These are phyloP conservation scores for Epichloe hybrida DNA, from an alignment of 2,329 filamentous ascomycete species.

Conservation along the genomic window DNA sequence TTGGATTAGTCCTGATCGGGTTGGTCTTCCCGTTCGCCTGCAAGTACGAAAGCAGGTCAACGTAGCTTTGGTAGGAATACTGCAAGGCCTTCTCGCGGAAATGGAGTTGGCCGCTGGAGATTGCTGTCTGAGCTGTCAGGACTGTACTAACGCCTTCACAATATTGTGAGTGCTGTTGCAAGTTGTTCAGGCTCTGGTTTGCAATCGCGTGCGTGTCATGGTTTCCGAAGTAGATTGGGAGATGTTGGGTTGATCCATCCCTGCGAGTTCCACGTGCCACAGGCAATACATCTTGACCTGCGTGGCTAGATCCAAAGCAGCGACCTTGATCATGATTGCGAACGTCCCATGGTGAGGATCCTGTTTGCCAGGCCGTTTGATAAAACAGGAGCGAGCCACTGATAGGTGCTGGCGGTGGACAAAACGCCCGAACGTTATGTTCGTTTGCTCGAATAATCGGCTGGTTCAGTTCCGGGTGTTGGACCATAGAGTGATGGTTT, in stretches of 20 bases:
- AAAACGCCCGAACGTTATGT: slow-evolving; percentile 25
- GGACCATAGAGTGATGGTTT: slow-evolving; percentile 6
- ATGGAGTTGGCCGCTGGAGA: neutral
- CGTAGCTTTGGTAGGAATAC: slow-evolving; percentile 60
- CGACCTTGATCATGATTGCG: slow-evolving; percentile 1
- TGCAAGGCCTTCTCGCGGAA: slow-evolving; percentile 57
- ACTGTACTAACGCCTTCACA: neutral
- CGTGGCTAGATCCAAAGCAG: neutral
- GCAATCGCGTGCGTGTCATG: neutral
- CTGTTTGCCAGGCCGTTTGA: slow-evolving; percentile 12
- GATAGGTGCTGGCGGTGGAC: slow-evolving; percentile 20
- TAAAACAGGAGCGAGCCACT: slow-evolving; percentile 19
- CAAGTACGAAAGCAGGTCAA: slow-evolving; percentile 53
- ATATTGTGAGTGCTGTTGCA: neutral
- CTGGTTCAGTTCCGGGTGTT: slow-evolving; percentile 13
- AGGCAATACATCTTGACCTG: neutral
- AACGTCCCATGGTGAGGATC: slow-evolving; percentile 5
- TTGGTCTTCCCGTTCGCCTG: slow-evolving; percentile 43
- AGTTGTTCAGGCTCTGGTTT: neutral
- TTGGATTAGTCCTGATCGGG: slow-evolving; percentile 23
- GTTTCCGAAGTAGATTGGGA: neutral
- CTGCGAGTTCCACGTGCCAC: neutral
- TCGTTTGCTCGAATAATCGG: slow-evolving; percentile 22
- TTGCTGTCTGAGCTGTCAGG: neutral
- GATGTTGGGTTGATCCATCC: neutral